phyloP scores from a whole-genome alignment of 148 eudicot species.

The Chenopodium album region DNA sequence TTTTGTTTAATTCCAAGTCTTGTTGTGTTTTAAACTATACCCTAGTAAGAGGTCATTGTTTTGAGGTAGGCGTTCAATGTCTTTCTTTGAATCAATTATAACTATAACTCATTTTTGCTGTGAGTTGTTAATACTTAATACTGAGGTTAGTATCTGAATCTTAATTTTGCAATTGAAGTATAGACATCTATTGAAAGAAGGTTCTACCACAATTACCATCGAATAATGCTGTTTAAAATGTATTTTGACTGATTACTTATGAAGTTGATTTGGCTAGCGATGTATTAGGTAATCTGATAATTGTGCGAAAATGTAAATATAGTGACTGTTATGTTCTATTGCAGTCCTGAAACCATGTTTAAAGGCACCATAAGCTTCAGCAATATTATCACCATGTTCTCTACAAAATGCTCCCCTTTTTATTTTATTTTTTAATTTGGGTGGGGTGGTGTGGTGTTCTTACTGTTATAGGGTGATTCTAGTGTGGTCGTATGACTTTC shows the following conservation, averaged over 20 bases:
- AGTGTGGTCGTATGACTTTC: too few species aligned
- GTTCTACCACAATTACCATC: background rate
- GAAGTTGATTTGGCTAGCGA: background rate
- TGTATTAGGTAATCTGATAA: background rate
- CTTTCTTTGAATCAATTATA: slow-evolving; percentile 9
- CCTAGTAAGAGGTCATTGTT: background rate
- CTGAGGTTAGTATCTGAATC: background rate
- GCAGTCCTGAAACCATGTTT: background rate
- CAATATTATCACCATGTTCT: background rate
- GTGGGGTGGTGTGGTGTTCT: background rate
- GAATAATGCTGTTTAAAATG: background rate
- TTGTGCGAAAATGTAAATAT: background rate
- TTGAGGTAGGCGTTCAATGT: background rate
- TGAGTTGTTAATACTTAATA: background rate
- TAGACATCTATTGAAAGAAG: too few species aligned
- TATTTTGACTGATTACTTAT: background rate
- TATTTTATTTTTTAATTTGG: background rate
- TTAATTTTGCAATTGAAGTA: background rate
- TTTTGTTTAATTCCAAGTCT: background rate
- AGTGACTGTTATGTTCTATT: background rate
- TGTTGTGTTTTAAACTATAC: background rate
- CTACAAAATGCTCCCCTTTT: background rate
- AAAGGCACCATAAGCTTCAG: background rate
- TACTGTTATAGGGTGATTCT: too few species aligned
- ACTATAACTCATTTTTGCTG: background rate